A percentile compares a stretch with the other conserved stretches of the same genome.
Conservation (phyloP, 805 yeast species). For the Dipodascus albidus region DNA sequence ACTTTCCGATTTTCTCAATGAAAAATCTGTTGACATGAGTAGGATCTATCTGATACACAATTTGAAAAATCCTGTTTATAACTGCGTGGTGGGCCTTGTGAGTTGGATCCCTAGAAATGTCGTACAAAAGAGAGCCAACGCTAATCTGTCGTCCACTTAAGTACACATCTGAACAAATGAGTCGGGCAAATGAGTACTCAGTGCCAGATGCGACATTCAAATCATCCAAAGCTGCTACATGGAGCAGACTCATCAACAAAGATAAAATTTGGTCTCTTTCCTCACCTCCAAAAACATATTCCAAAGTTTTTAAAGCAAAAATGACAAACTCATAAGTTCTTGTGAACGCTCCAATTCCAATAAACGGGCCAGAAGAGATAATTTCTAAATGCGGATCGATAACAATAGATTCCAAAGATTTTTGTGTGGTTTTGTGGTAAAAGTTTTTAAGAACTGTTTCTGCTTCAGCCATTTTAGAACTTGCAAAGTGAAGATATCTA, state of each 20-base stretch:
- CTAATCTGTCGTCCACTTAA: background rate
- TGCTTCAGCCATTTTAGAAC: conserved; percentile 79
- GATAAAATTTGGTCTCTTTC: conserved; percentile 49
- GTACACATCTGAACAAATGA: conserved; percentile 7
- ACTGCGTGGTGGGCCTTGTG: background rate
- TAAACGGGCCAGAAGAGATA: conserved; percentile 22
- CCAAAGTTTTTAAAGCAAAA: conserved; percentile 13
- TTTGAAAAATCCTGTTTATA: background rate
- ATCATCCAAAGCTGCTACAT: conserved; percentile 41
- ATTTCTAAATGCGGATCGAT: conserved; percentile 40
- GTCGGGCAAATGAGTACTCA: conserved; percentile 2
- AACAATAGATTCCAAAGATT: conserved; percentile 37
- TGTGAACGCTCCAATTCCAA: conserved; percentile 19
- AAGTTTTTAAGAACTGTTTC: conserved; percentile 47
- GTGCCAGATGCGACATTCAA: conserved; percentile 18
- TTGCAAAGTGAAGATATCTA: conserved; percentile 62
- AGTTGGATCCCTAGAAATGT: background rate
- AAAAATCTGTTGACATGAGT: background rate
- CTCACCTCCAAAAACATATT: conserved; percentile 15
- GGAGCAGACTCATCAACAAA: conserved; percentile 54
- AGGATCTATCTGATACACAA: background rate
- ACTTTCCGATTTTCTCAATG: background rate
- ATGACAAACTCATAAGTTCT: conserved; percentile 18
- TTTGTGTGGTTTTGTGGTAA: conserved; percentile 27
- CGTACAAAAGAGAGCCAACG: background rate